Conservation (phyloP, 2,329 filamentous ascomycete species). For the Alternaria consortialis region DNA sequence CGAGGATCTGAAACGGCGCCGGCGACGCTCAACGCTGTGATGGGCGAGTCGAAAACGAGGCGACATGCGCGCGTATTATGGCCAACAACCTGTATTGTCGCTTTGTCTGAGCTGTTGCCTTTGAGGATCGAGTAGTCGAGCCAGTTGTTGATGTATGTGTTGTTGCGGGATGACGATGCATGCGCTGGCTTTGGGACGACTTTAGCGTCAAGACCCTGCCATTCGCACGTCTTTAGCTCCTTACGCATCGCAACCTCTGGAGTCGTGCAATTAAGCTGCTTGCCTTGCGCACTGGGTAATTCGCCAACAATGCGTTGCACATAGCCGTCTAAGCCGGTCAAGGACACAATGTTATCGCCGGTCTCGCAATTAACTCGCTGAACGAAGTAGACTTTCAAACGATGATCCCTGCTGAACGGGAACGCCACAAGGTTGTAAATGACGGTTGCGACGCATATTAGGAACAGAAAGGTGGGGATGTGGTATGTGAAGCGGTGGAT, state of each 20-base stretch:
- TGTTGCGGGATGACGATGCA: slow-evolving; percentile 32
- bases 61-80: slow-evolving; percentile 81
- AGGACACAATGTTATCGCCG: slow-evolving; percentile 72
- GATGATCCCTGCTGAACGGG: slow-evolving; percentile 81
- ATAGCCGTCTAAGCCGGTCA: slow-evolving; percentile 49
- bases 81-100: slow-evolving; percentile 72
- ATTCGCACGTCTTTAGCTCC: slow-evolving; percentile 73
- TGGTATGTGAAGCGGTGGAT: slow-evolving; percentile 87
- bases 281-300: slow-evolving; percentile 75
- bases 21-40: slow-evolving; percentile 70
- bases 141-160: slow-evolving; percentile 57
- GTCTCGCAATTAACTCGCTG: slow-evolving; percentile 80
- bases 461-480: slow-evolving; percentile 77
- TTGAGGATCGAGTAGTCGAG: slow-evolving; percentile 70
- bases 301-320: slow-evolving; percentile 67
- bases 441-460: slow-evolving; percentile 76
- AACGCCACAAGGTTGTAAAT: slow-evolving; percentile 89
- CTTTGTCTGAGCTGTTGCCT: slow-evolving; percentile 59
- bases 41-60: slow-evolving; percentile 73
- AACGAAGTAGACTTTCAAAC: slow-evolving; percentile 87
- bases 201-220: slow-evolving; percentile 72
- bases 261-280: slow-evolving; percentile 55
- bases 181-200: slow-evolving; percentile 61
- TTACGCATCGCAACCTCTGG: slow-evolving; percentile 54
- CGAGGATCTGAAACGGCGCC: slow-evolving; percentile 69